Percentiles rank a stretch among this genome's conserved stretches.
Conservation (phyloP, 148 eudicot species). For the Vaccinium vitisidaea region DNA sequence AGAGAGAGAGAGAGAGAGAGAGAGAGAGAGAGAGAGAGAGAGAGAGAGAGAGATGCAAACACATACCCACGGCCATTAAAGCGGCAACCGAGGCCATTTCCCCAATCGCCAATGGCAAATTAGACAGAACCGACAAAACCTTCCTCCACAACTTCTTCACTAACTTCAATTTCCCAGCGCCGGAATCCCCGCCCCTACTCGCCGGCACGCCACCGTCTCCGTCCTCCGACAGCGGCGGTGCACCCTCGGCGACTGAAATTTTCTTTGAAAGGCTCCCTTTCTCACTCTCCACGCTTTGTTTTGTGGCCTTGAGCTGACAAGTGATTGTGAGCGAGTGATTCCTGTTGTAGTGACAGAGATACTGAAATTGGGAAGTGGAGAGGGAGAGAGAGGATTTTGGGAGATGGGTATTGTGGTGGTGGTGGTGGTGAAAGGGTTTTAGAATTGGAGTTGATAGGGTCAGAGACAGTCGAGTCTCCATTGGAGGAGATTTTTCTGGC, state of each 20-base stretch:
- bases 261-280: slow-evolving; percentile 36
- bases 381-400: slow-evolving; percentile 29
- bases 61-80: slow-evolving; percentile 82
- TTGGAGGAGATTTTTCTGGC: slow-evolving; percentile 16
- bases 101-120: slow-evolving; percentile 86
- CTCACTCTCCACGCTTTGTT: slow-evolving; percentile 25
- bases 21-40: neutral
- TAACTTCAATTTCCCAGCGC: slow-evolving; percentile 25
- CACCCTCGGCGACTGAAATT: slow-evolving; percentile 46
- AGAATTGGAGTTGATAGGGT: neutral
- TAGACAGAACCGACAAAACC: slow-evolving; percentile 65
- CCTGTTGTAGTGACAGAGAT: slow-evolving; percentile 25
- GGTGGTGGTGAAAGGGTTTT: slow-evolving; percentile 9
- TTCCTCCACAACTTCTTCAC: slow-evolving; percentile 53
- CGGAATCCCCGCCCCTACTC: neutral
- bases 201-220: slow-evolving; percentile 17
- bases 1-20: neutral
- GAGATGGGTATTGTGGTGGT: slow-evolving; percentile 21
- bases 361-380: slow-evolving; percentile 15
- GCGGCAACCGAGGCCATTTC: slow-evolving; percentile 84
- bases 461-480: slow-evolving; percentile 22
- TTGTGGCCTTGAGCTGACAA: slow-evolving; percentile 47
- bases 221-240: slow-evolving; percentile 57
- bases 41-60: neutral
- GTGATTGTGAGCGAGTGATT: slow-evolving; percentile 11